phyloP scores from a whole-genome alignment of 441 rosid genomes.

The Syzygium syzygioides region DNA sequence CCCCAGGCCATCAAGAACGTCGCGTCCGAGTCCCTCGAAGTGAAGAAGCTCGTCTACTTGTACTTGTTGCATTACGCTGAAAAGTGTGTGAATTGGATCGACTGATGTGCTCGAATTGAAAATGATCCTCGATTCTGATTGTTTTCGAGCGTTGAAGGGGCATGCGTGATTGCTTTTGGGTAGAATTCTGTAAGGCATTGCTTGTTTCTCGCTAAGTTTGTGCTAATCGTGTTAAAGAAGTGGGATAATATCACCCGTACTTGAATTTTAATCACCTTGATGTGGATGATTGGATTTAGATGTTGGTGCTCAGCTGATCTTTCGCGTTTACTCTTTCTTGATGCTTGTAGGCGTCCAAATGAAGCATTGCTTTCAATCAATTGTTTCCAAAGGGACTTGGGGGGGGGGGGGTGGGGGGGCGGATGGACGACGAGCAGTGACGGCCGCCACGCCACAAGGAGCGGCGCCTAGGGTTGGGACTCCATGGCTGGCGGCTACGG shows the following conservation, averaged over 20 bases:
- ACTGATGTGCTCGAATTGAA: not conserved
- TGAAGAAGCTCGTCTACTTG: conserved; percentile 92
- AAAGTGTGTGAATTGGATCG: conserved; percentile 37
- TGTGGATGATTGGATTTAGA: not conserved
- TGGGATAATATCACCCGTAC: not conserved
- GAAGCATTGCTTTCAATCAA: conserved; percentile 94
- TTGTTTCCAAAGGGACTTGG: conserved; percentile 91
- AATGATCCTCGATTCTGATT: not conserved
- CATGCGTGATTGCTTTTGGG: not conserved
- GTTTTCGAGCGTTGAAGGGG: not conserved
- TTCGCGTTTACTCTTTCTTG: not conserved
- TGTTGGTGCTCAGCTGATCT: not conserved
- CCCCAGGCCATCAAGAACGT: conserved; percentile 97
- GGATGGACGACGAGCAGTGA: too few relatives aligned
- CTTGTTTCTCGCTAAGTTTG: not conserved
- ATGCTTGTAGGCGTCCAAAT: conserved; percentile 72
- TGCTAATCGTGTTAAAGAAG: not conserved
- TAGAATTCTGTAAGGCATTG: not conserved
- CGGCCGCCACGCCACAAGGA: too few relatives aligned
- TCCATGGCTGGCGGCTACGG: too few relatives aligned
- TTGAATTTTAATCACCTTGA: not conserved
- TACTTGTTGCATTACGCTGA: conserved; percentile 95
- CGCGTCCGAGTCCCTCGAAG: conserved; percentile 85
- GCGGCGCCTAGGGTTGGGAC: too few relatives aligned
- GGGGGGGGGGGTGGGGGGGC: too few relatives aligned